A percentile compares a stretch with the other conserved stretches of the same genome.
These are phyloP conservation scores for Linanthus parryae DNA, from an alignment of 148 eudicot genomes.

Conservation along the genomic window DNA sequence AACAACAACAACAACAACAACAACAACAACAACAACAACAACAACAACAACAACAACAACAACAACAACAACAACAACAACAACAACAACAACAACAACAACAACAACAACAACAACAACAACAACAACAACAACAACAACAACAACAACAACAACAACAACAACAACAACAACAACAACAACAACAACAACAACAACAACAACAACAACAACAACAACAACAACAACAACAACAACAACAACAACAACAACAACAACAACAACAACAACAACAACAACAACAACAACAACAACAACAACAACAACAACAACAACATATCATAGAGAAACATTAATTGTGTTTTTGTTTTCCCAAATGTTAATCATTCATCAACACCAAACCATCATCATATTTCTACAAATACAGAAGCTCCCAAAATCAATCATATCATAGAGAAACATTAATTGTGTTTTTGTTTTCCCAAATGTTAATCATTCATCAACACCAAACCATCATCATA, in stretches of 20 bases:
- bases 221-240: slow-evolving; percentile 1
- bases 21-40: slow-evolving; percentile 1
- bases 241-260: not conserved
- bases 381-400: no score
- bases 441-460: no score
- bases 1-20: not conserved
- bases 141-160: slow-evolving; percentile 1
- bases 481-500: no score
- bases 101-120: slow-evolving; percentile 1
- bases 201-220: slow-evolving; percentile 1
- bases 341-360: no score
- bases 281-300: slow-evolving; percentile 1
- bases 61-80: not conserved
- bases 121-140: not conserved
- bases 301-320: not conserved
- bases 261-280: slow-evolving; percentile 1
- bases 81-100: slow-evolving; percentile 1
- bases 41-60: slow-evolving; percentile 1
- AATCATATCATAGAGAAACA: no score
- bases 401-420: no score
- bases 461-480: no score
- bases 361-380: no score
- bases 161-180: slow-evolving; percentile 1
- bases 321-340: no score
- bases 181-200: not conserved